Base-by-base conservation (phyloP, 129 eudicot species). In the Silybum marianum region DNA sequence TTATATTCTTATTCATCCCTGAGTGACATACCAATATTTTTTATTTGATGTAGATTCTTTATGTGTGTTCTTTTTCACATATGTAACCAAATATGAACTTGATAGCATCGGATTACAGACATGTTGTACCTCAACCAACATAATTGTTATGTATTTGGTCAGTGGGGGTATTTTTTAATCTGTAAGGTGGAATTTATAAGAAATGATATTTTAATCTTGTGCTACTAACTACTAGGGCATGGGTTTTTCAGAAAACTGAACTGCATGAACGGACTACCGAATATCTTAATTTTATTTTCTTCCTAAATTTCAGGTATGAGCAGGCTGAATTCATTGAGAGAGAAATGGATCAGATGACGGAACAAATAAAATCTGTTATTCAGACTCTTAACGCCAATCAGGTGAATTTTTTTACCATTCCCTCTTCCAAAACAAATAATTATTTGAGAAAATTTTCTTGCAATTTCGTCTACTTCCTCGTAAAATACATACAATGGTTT, bases 321-420 rank as follows among this genome's bases (percentile, higher is more conserved):
- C 99, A 91, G 82, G 93, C 97, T 84, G 98, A 93, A 81, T 77
- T 90, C 72, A 80, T 93, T 11, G 99, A 95, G 87, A 91, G 97
- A 84, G 99, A 93, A 79, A 77, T 95, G 86, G 98, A 90, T 82
- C 97, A 95, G 60, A 89, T 93, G 97, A 82, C 95, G 0, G 97
- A 93, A 80, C 95, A 91, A 78, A 89, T 92, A 76, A 95, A 89
- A 77, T 81, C 93, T 26, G 91, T 95, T 68, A 95, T 95, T 83
- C 93, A 89, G 81, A 85, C 97, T 42, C 85, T 95, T 38, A 95
- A 95, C 73, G 91, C 98, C 76, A 88, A 85, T 82, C 98, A 95
- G 91, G 99, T 91, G 40, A 28, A 62, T 4, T 24, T 71, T 30
- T 71, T 32, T 25, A 25, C 54, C 39, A 32, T 23, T 12, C 36